These are phyloP conservation scores for Dactylorhiza incarnata DNA, from an alignment of 106 monocot genomes.

Conservation along the genomic window DNA sequence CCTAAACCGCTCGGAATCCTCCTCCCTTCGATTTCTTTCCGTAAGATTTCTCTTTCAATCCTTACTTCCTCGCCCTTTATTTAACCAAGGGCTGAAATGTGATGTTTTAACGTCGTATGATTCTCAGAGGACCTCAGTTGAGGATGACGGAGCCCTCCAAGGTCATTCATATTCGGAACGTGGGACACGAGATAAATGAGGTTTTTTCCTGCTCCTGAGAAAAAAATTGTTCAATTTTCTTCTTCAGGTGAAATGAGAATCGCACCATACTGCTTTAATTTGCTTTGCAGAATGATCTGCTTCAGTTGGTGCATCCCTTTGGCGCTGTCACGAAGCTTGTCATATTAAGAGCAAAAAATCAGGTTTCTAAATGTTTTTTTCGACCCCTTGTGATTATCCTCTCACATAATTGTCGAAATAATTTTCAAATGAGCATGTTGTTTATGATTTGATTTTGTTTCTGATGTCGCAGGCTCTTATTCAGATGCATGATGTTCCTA, in stretches of 20 bases:
- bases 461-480: constrained; percentile 53
- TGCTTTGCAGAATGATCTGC: constrained; percentile 50
- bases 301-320: constrained; percentile 54
- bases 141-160: constrained; percentile 84
- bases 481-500: constrained; percentile 68
- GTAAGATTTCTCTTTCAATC: not conserved
- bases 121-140: not conserved
- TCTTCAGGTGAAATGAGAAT: not conserved
- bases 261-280: not conserved
- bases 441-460: constrained; percentile 3
- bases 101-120: not conserved
- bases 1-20: not conserved
- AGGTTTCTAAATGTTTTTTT: constrained; percentile 19
- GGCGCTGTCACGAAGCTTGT: constrained; percentile 48
- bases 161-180: constrained; percentile 90
- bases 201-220: not conserved
- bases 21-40: not conserved
- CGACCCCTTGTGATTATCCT: not conserved
- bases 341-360: constrained; percentile 59
- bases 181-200: constrained; percentile 70
- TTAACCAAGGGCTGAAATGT: not conserved
- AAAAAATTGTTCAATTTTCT: not conserved
- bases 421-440: not conserved
- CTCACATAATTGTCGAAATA: not conserved
- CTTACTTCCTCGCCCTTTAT: not conserved